phyloP scores from a whole-genome alignment of 345 rosid genomes.

The Schrenkiella parvula region DNA sequence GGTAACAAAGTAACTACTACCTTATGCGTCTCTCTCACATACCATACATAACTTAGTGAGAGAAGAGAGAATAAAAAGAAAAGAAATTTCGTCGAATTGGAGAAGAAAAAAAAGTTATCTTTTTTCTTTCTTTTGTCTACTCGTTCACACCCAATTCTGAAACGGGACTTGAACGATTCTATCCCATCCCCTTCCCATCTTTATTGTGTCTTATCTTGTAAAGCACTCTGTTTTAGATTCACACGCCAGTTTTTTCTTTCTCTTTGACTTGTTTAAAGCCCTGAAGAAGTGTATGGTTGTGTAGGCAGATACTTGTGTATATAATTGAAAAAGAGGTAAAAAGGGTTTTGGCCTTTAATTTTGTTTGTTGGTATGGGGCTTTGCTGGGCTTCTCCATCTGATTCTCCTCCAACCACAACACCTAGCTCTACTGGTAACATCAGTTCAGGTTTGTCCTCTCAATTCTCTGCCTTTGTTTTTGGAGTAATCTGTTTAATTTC shows the following conservation, averaged over 20 bases:
- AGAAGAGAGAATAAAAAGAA: neutral
- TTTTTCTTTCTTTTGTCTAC: neutral
- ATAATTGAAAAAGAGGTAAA: neutral
- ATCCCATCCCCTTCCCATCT: neutral
- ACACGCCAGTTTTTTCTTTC: constrained; percentile 3
- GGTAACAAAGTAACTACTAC: neutral
- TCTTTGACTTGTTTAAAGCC: neutral
- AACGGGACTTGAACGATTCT: constrained; percentile 9
- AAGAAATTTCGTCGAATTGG: constrained; percentile 17
- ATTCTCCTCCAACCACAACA: constrained; percentile 38
- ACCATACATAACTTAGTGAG: neutral
- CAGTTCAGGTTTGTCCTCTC: constrained; percentile 46
- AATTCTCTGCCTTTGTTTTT: neutral
- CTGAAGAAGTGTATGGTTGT: constrained; percentile 2
- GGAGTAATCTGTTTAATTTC: constrained; percentile 12
- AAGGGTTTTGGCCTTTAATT: neutral
- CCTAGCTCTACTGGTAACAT: constrained; percentile 50
- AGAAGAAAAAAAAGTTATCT: neutral
- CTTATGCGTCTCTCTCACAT: neutral
- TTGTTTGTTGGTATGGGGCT: constrained; percentile 43
- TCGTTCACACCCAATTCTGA: constrained; percentile 27
- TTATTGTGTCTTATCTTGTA: neutral
- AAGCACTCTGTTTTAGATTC: constrained; percentile 26
- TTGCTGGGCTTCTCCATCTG: constrained; percentile 60
- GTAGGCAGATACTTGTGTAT: neutral